Base-by-base conservation (phyloP, 352 stramenopile genomes). In the Plasmopara halstedii region DNA sequence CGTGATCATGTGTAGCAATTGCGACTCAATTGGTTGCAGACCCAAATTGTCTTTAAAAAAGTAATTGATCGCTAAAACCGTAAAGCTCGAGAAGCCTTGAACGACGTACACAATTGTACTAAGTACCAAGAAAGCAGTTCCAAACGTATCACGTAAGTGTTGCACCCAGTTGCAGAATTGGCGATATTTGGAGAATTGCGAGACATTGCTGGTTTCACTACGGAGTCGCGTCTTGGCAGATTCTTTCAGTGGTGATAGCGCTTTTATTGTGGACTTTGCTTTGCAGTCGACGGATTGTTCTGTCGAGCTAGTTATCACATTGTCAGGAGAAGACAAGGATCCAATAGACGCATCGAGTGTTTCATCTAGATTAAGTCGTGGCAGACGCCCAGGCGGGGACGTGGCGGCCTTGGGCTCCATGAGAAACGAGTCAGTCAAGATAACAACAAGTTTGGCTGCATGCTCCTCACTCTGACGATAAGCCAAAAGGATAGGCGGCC, bases 1-100 rank as follows among this genome's bases (percentile, higher is more conserved):
- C 56, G 97, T 88, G 6, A 98, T 50, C 45, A 94, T 96, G 51
- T 92, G 86, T 27, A 98, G 72, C 29, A 93, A 82, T 42, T 94
- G 88, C 29, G 95, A 75, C 62, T 98, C 75, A 0, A 91, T 89
- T 6, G 94, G 92, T 46, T 90, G 78, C 9, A 99, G 68, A 32
- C 95, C 73, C 25, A 98, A 68, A 42, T 98, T 77, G 67, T 99
- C 94, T 52, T 99, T 98, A 31, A 98, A 85, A 35, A 98, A 95
- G 64, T 97, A 98, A 37, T 95, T 98, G 62, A 97, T 70, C 27
- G 92, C 88, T 4, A 98, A 58, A 15, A 69, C 67, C 10, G 88
- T 94, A 29, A 98, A 87, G 50, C 88, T 96, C 17, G 95, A 72
- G 33, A 97, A 96, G 17, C 94, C 94, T 62, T 98, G 89, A 0